phyloP scores from a whole-genome alignment of 352 stramenopile species.

The Phytophthora capsici region DNA sequence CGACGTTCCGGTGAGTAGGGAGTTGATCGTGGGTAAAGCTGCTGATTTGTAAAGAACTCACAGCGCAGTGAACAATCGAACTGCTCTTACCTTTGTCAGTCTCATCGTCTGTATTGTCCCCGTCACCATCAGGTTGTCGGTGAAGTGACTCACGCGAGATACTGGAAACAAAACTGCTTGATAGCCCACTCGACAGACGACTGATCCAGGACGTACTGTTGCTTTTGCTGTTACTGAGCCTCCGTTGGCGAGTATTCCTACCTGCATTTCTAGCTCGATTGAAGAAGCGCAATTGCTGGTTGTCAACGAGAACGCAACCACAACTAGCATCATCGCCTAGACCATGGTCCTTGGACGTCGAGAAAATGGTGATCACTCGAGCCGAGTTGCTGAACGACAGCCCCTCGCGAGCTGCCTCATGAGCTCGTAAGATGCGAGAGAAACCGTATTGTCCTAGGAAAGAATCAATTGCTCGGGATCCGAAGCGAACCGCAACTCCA shows the following conservation, averaged over 20 bases:
- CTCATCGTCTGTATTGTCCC: constrained; percentile 28
- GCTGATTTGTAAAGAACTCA: constrained; percentile 9
- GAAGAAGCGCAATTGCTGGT: constrained; percentile 60
- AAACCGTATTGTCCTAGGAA: constrained; percentile 70
- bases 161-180: not conserved
- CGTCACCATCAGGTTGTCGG: constrained; percentile 1
- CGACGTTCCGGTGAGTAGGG: no score
- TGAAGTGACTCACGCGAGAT: not conserved
- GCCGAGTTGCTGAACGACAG: constrained; percentile 59
- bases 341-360: constrained; percentile 76
- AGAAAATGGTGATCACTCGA: constrained; percentile 74
- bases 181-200: constrained; percentile 11
- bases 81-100: constrained; percentile 2
- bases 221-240: constrained; percentile 2
- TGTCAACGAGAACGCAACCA: constrained; percentile 72
- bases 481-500: constrained; percentile 79
- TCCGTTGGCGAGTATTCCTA: constrained; percentile 27
- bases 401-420: constrained; percentile 89
- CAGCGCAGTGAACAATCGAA: not conserved
- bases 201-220: constrained; percentile 17
- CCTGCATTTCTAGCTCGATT: constrained; percentile 46
- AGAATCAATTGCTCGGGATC: constrained; percentile 58
- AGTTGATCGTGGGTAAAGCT: constrained; percentile 6
- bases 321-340: constrained; percentile 65
- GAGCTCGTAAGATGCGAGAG: constrained; percentile 72